These are phyloP conservation scores for Litchi chinensis DNA, from an alignment of 345 rosid species.

Conservation along the genomic window DNA sequence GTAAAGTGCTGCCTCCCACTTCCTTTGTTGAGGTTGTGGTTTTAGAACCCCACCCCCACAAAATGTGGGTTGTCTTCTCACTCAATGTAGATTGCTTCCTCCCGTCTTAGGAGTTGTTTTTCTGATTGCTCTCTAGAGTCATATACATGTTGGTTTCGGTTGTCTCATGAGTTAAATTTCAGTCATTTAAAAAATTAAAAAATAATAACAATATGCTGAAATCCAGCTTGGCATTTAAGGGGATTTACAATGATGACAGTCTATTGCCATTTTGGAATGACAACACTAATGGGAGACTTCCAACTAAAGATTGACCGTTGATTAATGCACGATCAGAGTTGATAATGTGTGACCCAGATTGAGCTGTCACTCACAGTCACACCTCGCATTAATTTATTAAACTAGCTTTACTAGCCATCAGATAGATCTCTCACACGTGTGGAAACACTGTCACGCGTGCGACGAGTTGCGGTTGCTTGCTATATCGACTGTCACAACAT, in stretches of 20 bases:
- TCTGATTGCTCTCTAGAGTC: no score
- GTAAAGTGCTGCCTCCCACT: no score
- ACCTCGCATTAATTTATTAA: not conserved
- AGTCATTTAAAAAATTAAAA: no score
- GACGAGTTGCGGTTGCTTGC: no score
- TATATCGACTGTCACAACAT: not conserved
- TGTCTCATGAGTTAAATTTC: no score
- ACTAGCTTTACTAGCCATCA: not conserved
- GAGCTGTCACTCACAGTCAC: not conserved
- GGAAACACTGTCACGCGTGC: not conserved
- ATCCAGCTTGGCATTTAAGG: not conserved
- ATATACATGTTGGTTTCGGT: no score
- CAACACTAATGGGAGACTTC: not conserved
- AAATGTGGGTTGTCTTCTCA: no score
- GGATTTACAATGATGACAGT: not conserved
- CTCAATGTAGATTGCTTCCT: no score
- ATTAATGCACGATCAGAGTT: not conserved
- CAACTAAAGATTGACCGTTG: not conserved
- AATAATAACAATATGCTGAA: not conserved
- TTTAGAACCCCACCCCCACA: no score
- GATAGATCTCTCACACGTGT: not conserved
- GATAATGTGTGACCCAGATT: not conserved
- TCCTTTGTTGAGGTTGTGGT: no score
- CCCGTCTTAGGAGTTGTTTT: no score
- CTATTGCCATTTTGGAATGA: constrained; percentile 8